Base-by-base conservation (phyloP, 768 basidiomycete species). In the Naganishia friedmannii region DNA sequence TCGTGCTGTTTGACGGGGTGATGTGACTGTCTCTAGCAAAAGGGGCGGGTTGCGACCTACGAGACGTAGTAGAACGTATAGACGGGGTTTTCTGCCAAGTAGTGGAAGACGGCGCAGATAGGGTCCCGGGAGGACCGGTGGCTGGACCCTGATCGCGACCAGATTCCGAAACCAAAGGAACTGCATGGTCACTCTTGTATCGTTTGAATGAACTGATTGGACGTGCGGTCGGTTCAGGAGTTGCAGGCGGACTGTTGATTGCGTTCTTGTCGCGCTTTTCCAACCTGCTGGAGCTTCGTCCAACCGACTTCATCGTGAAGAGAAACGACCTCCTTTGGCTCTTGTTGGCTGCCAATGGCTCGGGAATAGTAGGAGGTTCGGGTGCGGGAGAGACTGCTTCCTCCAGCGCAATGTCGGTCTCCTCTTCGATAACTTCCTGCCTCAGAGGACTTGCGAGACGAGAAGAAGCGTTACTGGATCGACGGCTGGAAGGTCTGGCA, bases 361-460 rank as follows among this genome's bases (percentile, higher is more conserved):
- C 70, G 32, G 17, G 54, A 31, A 55, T 9, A 19, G 37, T 31
- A 23, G 55, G 15, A 37, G 57, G 19, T 28, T 29, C 32, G 8
- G 45, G n/a, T 45, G 32, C 32, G 28, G 1, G 28, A 7, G 2
- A 19, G 21, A 9, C 31, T 23, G 28, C 23, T 37, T 70, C 54
- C 66, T 34, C 32, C 69, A 21, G 29, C 53, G 45, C 21, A 10
- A 21, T 10, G 2, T 68, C 58, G 1, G 66, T 6, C 21, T 72
- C 73, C 42, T 75, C 73, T 13, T 78, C 79, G 34, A 75, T 77
- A 3, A 80, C 77, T 68, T 77, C 72, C 48, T 73, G 72, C 39
- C 79, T 73, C n/a, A 80, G 63, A 6, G 79, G 79, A 68, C 78
- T 79, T 10, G 77, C 74, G 1, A 74, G 65, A 57, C 70, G 68